Conservation (phyloP, 1,284 basidiomycete species). For the Neolentinus lepideus region DNA sequence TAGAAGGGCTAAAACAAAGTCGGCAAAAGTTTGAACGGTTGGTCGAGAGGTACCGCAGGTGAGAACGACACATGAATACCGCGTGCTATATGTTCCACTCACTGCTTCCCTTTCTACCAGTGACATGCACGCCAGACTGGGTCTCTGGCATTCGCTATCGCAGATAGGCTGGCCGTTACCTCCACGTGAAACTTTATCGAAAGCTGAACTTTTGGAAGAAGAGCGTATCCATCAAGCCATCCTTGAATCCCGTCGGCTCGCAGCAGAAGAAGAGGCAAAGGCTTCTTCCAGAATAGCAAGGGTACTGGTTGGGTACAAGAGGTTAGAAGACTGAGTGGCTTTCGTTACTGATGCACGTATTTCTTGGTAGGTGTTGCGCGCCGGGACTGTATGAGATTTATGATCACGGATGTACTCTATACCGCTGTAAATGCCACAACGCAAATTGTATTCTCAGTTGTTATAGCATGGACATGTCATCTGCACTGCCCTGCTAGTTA, state of each 20-base stretch:
- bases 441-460: neutral
- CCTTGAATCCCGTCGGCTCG: constrained; percentile 48
- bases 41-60: constrained; percentile 56
- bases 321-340: constrained; percentile 6
- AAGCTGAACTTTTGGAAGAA: constrained; percentile 64
- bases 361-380: too few relatives aligned
- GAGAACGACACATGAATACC: constrained; percentile 16
- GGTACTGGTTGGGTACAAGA: constrained; percentile 55
- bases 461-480: neutral
- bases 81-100: constrained; percentile 4
- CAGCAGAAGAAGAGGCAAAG: constrained; percentile 47
- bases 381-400: neutral
- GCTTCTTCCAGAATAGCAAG: constrained; percentile 53
- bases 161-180: constrained; percentile 58
- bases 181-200: constrained; percentile 50
- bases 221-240: constrained; percentile 57
- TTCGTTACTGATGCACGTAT: neutral
- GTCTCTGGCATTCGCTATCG: constrained; percentile 60
- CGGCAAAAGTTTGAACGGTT: constrained; percentile 58
- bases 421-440: neutral
- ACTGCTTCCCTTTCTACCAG: constrained; percentile 23
- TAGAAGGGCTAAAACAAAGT: constrained; percentile 41
- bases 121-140: constrained; percentile 62
- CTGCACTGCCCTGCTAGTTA: too few relatives aligned
- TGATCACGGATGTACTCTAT: neutral